Conservation (phyloP, 768 basidiomycete genomes). For the Zangia roseola region DNA sequence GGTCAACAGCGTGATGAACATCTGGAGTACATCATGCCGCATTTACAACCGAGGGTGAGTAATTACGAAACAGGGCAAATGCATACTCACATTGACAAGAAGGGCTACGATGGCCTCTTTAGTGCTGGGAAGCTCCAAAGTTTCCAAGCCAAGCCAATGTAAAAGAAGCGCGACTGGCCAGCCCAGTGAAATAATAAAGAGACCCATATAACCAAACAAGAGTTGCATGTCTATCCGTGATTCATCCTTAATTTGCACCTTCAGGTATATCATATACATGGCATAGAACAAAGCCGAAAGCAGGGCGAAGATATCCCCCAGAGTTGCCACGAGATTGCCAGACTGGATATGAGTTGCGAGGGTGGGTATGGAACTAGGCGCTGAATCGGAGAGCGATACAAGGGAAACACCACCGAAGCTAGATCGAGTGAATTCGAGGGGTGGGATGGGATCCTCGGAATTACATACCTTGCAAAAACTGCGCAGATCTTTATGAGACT, state of each 20-base stretch:
- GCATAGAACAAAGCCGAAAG: constrained; percentile 89
- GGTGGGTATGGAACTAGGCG: constrained; percentile 13
- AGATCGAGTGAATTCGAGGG: constrained; percentile 8
- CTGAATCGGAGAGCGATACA: constrained; percentile 84
- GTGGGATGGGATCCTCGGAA: neutral
- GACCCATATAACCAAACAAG: constrained; percentile 92
- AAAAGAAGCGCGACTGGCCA: constrained; percentile 81
- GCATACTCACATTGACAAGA: constrained; percentile 51
- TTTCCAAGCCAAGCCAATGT: constrained; percentile 69
- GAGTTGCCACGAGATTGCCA: constrained; percentile 26
- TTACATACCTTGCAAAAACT: constrained; percentile 70
- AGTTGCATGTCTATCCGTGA: constrained; percentile 89
- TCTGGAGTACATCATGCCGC: constrained; percentile 40
- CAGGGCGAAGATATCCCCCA: constrained; percentile 84
- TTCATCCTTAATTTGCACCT: constrained; percentile 79
- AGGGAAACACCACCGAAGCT: constrained; percentile 83
- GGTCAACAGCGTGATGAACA: constrained; percentile 78
- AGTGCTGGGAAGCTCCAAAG: constrained; percentile 67
- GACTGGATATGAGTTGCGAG: constrained; percentile 13
- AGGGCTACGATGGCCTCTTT: constrained; percentile 48
- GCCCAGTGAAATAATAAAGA: constrained; percentile 73
- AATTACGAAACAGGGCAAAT: neutral
- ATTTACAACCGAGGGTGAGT: no score
- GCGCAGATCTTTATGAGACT: constrained; percentile 72
- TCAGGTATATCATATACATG: constrained; percentile 84